Evolutionary conservation across 2,329 filamentous ascomycete genomes (phyloP).

Genomic region (Hypoxylon sp.): DNA sequence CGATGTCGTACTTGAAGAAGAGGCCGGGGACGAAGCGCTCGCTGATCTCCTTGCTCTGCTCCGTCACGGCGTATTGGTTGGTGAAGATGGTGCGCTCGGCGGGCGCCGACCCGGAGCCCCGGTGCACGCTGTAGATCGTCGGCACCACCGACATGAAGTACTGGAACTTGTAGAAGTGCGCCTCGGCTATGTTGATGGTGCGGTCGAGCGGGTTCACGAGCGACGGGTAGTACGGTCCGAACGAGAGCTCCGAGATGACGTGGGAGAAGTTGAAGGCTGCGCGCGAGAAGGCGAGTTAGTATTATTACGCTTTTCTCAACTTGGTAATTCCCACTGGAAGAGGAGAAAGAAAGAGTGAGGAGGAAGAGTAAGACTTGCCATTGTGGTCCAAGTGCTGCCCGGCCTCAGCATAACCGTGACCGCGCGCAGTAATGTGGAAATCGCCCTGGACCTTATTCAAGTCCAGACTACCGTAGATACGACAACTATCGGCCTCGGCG

Average conservation of each 20-base stretch:
- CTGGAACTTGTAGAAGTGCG: conserved; percentile 95
- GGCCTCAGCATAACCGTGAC: conserved; percentile 91
- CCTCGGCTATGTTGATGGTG: conserved; percentile 81
- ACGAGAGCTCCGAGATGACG: conserved; percentile 95
- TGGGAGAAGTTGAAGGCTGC: conserved; percentile 97
- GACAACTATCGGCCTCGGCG: conserved; percentile 77
- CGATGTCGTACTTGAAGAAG: conserved; percentile 99
- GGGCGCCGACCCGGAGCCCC: conserved; percentile 51
- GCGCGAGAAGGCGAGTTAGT: conserved; percentile 45
- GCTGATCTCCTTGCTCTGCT: conserved; percentile 80
- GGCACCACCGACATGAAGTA: conserved; percentile 97
- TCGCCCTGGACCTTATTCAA: conserved; percentile 98
- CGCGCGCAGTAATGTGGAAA: conserved; percentile 95
- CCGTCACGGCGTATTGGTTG: conserved; percentile 98
- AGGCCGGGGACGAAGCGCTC: conserved; percentile 86
- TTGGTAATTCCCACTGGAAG: neutral
- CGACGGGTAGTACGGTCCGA: conserved; percentile 95
- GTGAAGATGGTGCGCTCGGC: conserved; percentile 79
- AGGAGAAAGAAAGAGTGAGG: neutral
- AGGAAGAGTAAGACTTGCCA: conserved; percentile 66
- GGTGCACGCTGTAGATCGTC: conserved; percentile 85
- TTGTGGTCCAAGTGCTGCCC: conserved; percentile 85
- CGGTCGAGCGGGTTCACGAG: conserved; percentile 95
- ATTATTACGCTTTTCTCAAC: neutral
- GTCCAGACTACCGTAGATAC: conserved; percentile 90